These are phyloP conservation scores for Globisporangium cederbergense DNA, from an alignment of 352 stramenopile genomes.

Conservation along the genomic window DNA sequence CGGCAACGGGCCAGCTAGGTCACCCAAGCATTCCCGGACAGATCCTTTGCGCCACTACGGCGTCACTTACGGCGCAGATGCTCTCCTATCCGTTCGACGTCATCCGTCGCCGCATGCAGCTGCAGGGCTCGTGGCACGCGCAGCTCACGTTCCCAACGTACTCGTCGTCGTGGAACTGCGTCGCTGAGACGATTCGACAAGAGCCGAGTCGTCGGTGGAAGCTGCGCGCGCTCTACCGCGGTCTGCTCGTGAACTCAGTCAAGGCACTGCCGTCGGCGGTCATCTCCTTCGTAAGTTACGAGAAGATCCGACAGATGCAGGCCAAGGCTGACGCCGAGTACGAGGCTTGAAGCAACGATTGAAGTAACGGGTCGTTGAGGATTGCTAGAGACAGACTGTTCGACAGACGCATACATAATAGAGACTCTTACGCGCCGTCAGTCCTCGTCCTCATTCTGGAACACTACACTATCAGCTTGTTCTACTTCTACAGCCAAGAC, in stretches of 20 bases:
- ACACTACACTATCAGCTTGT: neutral
- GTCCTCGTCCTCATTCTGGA: neutral
- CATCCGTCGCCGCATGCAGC: constrained; percentile 72
- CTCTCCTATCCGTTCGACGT: constrained; percentile 82
- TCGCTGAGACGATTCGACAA: constrained; percentile 44
- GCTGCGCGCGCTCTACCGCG: constrained; percentile 61
- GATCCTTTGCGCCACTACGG: constrained; percentile 69
- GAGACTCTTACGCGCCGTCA: constrained; percentile 7
- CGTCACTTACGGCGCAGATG: constrained; percentile 67
- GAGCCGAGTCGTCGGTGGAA: constrained; percentile 19
- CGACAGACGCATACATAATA: constrained; percentile 9
- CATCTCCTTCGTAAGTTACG: constrained; percentile 80
- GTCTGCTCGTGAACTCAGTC: constrained; percentile 68
- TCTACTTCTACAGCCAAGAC: constrained; percentile 1
- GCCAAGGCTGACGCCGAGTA: constrained; percentile 28
- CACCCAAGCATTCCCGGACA: constrained; percentile 72
- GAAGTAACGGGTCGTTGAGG: neutral
- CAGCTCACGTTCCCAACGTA: constrained; percentile 66
- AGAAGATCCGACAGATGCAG: constrained; percentile 68
- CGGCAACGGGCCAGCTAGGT: constrained; percentile 43
- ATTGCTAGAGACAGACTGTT: neutral
- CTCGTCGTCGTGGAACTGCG: constrained; percentile 66
- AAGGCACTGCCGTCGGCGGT: constrained; percentile 67
- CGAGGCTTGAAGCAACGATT: constrained; percentile 11
- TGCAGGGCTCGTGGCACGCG: constrained; percentile 66